Evolutionary conservation across 2,329 filamentous ascomycete genomes (phyloP), one percentile per base, ranked within the genome.

Genomic region (Pezicula carpinea): DNA sequence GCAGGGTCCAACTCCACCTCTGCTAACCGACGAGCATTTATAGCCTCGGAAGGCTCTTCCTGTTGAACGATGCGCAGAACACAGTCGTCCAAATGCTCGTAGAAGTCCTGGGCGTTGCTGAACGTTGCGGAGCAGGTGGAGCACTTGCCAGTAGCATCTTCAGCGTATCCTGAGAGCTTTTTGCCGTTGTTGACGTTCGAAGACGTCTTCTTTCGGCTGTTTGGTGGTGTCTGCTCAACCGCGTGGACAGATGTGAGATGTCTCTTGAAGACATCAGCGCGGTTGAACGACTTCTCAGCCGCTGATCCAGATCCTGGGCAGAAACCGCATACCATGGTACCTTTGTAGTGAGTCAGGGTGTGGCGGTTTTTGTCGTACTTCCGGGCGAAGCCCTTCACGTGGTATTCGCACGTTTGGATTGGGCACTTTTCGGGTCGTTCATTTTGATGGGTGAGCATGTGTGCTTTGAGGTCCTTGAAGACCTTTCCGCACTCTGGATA

Each of bases 321-420:
- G 68, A 97, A 97, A 5, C 91, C 91, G 61, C 93, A 99, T 6
- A 96, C 87, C 90, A 97, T 96, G 13, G 89, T 96, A 7, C 92
- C 92, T 67, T 96, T 95, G 74, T 97, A 99, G 64, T 97, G 93
- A 3, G 92, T 97, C 53, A 97, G 70, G 1, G 92, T 95, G 64
- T 99, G 93, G 11, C 93, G 76, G 66, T 97, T 97, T 75, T 96
- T 96, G 71, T 97, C 93, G 64, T 97, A 99, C 67, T 97, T 97
- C 51, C 92, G 79, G 3, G 92, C 92, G 62, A 97, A 97, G 0
- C 92, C 92, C 66, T 96, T 97, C 57, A 79, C 77, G 67, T 96
- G 87, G 64, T 96, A 97, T 60, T 96, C 90, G 72, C 92, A 97
- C 2, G 85, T 91, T 47, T 85, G 77, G 50, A 97, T 96, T 0